Conservation (phyloP, 176 grass and related monocot genomes). For the Miscanthus lutarioriparius region DNA sequence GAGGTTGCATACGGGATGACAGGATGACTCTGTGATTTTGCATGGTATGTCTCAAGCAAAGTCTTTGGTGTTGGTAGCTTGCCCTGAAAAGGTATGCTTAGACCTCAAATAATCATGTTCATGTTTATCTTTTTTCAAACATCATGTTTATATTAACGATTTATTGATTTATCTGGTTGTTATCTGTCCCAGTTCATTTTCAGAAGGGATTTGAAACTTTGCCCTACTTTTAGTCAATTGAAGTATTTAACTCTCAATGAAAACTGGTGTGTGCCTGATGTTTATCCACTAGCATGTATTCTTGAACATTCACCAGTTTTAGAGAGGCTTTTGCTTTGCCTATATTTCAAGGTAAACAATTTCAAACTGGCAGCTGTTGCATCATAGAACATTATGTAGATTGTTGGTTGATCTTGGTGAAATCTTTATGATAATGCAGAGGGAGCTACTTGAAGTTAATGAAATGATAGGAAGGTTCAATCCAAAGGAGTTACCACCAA, state of each 20-base stretch:
- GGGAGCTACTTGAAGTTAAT: not conserved
- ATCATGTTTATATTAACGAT: not conserved
- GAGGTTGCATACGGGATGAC: not conserved
- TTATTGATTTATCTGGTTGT: not conserved
- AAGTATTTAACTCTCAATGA: not conserved
- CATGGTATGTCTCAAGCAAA: not conserved
- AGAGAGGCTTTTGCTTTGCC: not conserved
- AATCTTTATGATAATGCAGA: not conserved
- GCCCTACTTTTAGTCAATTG: conserved; percentile 5
- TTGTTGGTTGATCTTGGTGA: not conserved
- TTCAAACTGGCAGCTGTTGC: not conserved
- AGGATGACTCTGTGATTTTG: not conserved
- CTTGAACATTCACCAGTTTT: conserved; percentile 26
- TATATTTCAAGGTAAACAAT: not conserved
- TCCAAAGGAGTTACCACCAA: not conserved
- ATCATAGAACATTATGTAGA: not conserved
- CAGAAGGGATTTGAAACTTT: not conserved
- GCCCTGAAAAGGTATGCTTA: not conserved
- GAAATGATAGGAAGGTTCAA: conserved; percentile 6
- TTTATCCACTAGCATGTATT: not conserved
- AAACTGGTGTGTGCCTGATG: not conserved
- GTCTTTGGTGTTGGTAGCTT: rapidly evolving
- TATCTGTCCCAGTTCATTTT: not conserved
- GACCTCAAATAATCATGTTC: not conserved
- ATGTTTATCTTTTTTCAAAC: not conserved